phyloP scores from a whole-genome alignment of 2,329 filamentous ascomycete species.

The Colletotrichum endophyticum region DNA sequence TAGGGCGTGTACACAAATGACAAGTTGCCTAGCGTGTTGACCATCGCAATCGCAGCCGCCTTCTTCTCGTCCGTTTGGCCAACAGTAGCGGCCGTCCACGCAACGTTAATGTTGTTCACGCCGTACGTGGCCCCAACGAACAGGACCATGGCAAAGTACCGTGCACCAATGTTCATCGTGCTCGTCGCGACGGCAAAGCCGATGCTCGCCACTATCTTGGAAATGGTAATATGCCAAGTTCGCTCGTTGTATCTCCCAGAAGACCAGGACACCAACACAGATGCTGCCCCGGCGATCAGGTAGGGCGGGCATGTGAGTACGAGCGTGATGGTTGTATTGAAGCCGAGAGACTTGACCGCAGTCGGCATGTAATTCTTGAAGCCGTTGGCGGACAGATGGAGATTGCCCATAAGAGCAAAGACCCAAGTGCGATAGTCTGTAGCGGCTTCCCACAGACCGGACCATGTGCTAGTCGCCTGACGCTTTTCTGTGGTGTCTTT shows the following conservation, averaged over 20 bases:
- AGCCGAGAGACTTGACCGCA: conserved; percentile 35
- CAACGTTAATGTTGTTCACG: conserved; percentile 49
- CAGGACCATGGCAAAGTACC: conserved; percentile 34
- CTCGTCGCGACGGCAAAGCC: conserved; percentile 14
- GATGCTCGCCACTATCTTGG: conserved; percentile 40
- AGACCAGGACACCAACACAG: background rate
- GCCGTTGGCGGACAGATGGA: conserved; percentile 52
- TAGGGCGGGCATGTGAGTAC: conserved; percentile 48
- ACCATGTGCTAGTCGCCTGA: conserved; percentile 41
- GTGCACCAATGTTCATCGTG: conserved; percentile 22
- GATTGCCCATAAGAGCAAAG: conserved; percentile 54
- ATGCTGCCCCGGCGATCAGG: conserved; percentile 35
- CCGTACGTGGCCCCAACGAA: conserved; percentile 40
- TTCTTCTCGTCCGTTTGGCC: conserved; percentile 53
- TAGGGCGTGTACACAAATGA: conserved; percentile 20
- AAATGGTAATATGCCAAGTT: background rate
- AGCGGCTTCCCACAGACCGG: conserved; percentile 47
- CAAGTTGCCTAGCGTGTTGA: conserved; percentile 15
- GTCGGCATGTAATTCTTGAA: conserved; percentile 37
- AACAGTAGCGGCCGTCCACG: conserved; percentile 44
- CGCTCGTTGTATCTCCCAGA: background rate
- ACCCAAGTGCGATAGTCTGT: conserved; percentile 53
- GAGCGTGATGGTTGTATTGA: conserved; percentile 43
- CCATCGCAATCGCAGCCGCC: conserved; percentile 41
- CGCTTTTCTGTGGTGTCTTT: conserved; percentile 34